Conservation (phyloP, 2,329 filamentous ascomycete species). For the Didymella keratinophila region DNA sequence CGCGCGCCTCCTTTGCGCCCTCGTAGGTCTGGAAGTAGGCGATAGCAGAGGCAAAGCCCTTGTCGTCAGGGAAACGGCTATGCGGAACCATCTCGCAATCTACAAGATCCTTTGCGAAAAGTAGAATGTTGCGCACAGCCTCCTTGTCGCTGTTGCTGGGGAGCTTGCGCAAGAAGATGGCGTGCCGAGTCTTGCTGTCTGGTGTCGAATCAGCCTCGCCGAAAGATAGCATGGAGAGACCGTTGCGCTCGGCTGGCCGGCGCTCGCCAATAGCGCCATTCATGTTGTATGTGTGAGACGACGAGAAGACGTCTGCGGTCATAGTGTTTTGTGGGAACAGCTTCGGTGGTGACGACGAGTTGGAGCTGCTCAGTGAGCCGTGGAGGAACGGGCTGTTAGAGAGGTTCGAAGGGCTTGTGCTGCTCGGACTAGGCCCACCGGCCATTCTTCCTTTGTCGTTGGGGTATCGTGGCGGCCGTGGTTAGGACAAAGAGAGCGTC, state of each 20-base stretch:
- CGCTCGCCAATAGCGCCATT: slow-evolving; percentile 53
- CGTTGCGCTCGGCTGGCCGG: slow-evolving; percentile 49
- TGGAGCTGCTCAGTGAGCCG: slow-evolving; percentile 51
- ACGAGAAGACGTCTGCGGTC: slow-evolving; percentile 52
- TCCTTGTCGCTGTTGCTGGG: slow-evolving; percentile 66
- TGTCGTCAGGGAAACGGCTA: slow-evolving; percentile 63
- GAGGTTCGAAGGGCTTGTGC: slow-evolving; percentile 52
- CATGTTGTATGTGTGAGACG: slow-evolving; percentile 51
- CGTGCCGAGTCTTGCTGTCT: slow-evolving; percentile 37
- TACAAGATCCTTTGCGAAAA: slow-evolving; percentile 70
- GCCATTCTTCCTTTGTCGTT: slow-evolving; percentile 51
- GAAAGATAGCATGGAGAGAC: slow-evolving; percentile 46
- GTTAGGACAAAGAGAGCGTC: slow-evolving; percentile 46
- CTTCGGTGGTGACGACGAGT: slow-evolving; percentile 51
- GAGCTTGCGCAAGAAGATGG: slow-evolving; percentile 66
- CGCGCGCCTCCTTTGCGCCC: slow-evolving; percentile 66
- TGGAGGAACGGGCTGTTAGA: slow-evolving; percentile 51
- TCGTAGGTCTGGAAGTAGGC: slow-evolving; percentile 65
- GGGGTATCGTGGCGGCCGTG: slow-evolving; percentile 36
- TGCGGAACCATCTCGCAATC: slow-evolving; percentile 64
- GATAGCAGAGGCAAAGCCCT: slow-evolving; percentile 64
- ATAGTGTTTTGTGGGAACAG: slow-evolving; percentile 49
- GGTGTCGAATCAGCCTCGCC: slow-evolving; percentile 44
- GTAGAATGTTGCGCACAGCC: slow-evolving; percentile 67
- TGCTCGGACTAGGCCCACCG: slow-evolving; percentile 53